These are phyloP conservation scores for Skeletonema potamos DNA, from an alignment of 108 stramenopile genomes.

Conservation along the genomic window DNA sequence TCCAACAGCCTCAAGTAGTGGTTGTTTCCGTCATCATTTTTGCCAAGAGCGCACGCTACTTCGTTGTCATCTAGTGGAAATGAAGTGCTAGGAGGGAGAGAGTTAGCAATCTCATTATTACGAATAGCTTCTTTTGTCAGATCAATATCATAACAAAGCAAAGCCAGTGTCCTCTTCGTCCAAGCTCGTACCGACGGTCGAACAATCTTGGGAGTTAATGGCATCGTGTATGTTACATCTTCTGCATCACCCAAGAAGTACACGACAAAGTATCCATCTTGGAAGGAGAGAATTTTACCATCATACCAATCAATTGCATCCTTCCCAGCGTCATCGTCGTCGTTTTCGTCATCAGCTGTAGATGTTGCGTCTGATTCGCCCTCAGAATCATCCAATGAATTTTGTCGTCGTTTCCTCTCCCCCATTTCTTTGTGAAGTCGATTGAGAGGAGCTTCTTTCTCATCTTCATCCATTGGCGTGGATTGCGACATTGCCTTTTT, in stretches of 20 bases:
- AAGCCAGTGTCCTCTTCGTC: constrained; percentile 59
- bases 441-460: not conserved
- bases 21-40: not conserved
- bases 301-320: constrained; percentile 83
- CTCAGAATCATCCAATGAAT: constrained; percentile 8
- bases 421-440: not conserved
- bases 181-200: constrained; percentile 73
- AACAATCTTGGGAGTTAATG: constrained; percentile 52
- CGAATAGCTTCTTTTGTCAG: not conserved
- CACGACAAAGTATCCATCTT: constrained; percentile 30
- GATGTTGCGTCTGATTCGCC: constrained; percentile 7
- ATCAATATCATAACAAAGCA: constrained; percentile 31
- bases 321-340: constrained; percentile 40
- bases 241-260: constrained; percentile 66
- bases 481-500: not conserved
- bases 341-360: constrained; percentile 19
- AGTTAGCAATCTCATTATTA: constrained; percentile 9
- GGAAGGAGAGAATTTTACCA: constrained; percentile 51
- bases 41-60: constrained; percentile 8
- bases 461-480: not conserved
- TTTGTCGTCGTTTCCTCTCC: constrained; percentile 10
- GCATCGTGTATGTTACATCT: constrained; percentile 65
- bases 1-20: constrained; percentile 2
- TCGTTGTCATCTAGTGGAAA: constrained; percentile 43
- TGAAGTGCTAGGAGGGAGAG: constrained; percentile 55